These are phyloP conservation scores for Senecio squalidus DNA, from an alignment of 140 eudicot genomes.

Conservation along the genomic window DNA sequence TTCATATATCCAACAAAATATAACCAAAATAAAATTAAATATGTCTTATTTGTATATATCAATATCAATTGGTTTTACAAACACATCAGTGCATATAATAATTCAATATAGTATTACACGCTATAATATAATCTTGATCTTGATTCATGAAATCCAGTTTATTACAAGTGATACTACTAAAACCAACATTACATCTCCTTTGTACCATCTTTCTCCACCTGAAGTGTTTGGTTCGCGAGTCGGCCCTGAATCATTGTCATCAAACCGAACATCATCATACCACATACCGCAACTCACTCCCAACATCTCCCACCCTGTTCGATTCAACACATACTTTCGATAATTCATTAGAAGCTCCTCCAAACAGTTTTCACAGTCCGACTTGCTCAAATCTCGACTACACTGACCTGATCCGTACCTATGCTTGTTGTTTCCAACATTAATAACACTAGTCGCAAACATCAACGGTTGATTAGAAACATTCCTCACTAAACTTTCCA, in stretches of 20 bases:
- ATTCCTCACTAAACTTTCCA: constrained; percentile 15
- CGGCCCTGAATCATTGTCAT: background rate
- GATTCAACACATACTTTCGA: constrained; percentile 10
- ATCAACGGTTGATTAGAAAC: constrained; percentile 20
- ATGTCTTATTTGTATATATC: too few relatives aligned
- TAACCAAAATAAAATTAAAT: too few relatives aligned
- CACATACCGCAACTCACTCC: constrained; percentile 35
- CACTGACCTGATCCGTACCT: constrained; percentile 37
- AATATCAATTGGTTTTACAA: background rate
- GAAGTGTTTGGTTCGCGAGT: background rate
- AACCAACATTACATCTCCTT: constrained; percentile 15
- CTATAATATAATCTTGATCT: background rate
- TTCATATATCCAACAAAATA: too few relatives aligned
- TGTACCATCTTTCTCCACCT: constrained; percentile 14
- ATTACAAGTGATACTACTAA: constrained; percentile 5
- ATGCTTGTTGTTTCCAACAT: constrained; percentile 12
- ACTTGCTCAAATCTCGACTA: constrained; percentile 25
- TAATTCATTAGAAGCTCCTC: constrained; percentile 9
- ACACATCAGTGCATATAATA: background rate
- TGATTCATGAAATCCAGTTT: constrained; percentile 1
- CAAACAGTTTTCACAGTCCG: constrained; percentile 23
- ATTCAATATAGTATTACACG: background rate
- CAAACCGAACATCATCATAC: constrained; percentile 23
- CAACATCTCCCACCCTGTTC: constrained; percentile 29
- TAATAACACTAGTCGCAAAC: constrained; percentile 17